phyloP scores from a whole-genome alignment of 2,329 filamentous ascomycete species.

The Aspergillus clavatus region DNA sequence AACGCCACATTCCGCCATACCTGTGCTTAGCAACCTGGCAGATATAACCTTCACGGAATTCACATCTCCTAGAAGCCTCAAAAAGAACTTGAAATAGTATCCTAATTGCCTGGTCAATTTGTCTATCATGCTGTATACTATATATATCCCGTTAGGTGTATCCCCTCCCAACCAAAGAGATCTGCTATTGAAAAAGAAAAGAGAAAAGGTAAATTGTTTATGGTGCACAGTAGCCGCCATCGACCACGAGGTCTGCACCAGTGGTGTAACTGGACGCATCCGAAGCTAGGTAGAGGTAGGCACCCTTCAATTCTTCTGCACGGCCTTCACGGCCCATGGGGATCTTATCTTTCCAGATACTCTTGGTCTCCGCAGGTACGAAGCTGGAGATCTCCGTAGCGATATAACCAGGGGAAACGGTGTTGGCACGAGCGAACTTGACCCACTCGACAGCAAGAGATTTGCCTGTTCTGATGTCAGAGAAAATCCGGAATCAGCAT shows the following conservation, averaged over 20 bases:
- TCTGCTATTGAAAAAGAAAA: no score
- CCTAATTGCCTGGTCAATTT: constrained; percentile 1
- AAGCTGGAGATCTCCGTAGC: constrained; percentile 67
- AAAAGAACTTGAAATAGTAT: background rate
- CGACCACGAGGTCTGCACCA: constrained; percentile 66
- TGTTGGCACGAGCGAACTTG: constrained; percentile 67
- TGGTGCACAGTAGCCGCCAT: constrained; percentile 60
- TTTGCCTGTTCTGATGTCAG: constrained; percentile 47
- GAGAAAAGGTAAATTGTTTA: constrained; percentile 3
- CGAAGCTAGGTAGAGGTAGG: constrained; percentile 74
- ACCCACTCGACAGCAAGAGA: constrained; percentile 73
- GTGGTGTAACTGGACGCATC: constrained; percentile 82
- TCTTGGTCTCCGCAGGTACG: constrained; percentile 60
- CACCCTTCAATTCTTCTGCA: constrained; percentile 72
- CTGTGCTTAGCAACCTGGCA: background rate
- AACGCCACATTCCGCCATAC: no score
- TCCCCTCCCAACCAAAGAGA: no score
- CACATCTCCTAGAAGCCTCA: no score
- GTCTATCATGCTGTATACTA: constrained; percentile 5
- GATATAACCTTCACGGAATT: no score
- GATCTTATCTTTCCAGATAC: constrained; percentile 71
- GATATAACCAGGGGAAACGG: constrained; percentile 70
- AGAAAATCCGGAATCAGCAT: background rate
- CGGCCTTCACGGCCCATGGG: constrained; percentile 73
- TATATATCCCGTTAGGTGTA: no score